phyloP scores from a whole-genome alignment of 257 asterid species.

The Ballota nigra region DNA sequence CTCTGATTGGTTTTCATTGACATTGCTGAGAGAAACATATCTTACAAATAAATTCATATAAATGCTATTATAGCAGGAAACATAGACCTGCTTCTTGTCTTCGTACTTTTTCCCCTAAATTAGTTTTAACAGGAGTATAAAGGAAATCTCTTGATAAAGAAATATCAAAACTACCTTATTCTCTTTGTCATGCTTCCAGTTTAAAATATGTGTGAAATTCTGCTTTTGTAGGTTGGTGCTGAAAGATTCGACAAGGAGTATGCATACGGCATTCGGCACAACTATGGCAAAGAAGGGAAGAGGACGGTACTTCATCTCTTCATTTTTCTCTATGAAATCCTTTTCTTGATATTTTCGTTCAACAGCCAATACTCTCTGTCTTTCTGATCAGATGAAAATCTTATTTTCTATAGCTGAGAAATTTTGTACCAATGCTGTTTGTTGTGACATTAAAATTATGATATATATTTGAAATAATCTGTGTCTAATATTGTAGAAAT shows the following conservation, averaged over 20 bases:
- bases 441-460: neutral
- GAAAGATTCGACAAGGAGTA: constrained; percentile 97
- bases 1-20: constrained; percentile 4
- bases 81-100: constrained; percentile 7
- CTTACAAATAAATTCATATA: neutral
- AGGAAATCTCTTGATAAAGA: neutral
- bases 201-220: constrained; percentile 1
- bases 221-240: constrained; percentile 72
- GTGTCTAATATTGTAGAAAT: constrained; percentile 6
- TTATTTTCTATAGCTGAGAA: neutral
- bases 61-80: constrained; percentile 10
- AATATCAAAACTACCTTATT: neutral
- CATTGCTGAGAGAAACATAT: neutral
- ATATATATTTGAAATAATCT: neutral
- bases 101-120: neutral
- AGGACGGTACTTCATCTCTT: constrained; percentile 61
- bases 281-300: constrained; percentile 98
- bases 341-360: constrained; percentile 13
- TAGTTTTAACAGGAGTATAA: neutral
- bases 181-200: constrained; percentile 13
- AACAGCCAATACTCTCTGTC: neutral
- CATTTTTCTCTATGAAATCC: constrained; percentile 7
- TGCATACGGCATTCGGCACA: constrained; percentile 86
- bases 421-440: neutral
- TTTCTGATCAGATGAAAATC: constrained; percentile 1